phyloP scores from a whole-genome alignment of 352 stramenopile genomes.

The Globisporangium echinulatum region DNA sequence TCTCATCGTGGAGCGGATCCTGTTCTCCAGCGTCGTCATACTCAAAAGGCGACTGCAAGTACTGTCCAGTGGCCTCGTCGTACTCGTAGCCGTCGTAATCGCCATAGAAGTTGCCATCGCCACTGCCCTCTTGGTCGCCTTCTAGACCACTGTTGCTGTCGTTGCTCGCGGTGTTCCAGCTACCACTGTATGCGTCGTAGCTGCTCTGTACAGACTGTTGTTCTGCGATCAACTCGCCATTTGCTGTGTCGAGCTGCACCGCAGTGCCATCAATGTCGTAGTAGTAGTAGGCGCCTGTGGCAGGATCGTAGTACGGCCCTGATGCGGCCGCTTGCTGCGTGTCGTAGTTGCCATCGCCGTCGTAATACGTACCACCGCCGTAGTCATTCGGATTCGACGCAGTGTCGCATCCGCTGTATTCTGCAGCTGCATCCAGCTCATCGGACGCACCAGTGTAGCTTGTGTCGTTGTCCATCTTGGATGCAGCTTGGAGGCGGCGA shows the following conservation, averaged over 20 bases:
- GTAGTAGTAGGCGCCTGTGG: neutral
- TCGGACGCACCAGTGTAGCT: no score
- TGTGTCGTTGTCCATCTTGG: no score
- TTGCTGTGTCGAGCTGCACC: neutral
- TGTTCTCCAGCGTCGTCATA: conserved; percentile 6
- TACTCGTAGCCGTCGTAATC: neutral
- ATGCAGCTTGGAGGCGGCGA: no score
- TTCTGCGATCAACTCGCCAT: neutral
- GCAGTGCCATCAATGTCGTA: neutral
- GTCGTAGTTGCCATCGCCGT: neutral
- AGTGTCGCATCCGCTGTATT: neutral
- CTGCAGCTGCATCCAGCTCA: neutral
- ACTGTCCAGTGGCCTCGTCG: neutral
- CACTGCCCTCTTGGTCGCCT: no score
- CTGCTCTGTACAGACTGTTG: no score
- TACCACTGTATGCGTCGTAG: no score
- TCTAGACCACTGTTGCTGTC: neutral
- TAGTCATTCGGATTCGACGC: no score
- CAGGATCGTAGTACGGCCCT: no score
- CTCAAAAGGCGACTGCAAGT: neutral
- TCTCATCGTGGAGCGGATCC: conserved; percentile 36
- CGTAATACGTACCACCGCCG: neutral
- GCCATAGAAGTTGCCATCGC: neutral
- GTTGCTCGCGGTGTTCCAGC: neutral
- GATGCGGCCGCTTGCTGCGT: neutral